Conservation (phyloP, 2,329 filamentous ascomycete genomes). For the Phialocephala subalpina region DNA sequence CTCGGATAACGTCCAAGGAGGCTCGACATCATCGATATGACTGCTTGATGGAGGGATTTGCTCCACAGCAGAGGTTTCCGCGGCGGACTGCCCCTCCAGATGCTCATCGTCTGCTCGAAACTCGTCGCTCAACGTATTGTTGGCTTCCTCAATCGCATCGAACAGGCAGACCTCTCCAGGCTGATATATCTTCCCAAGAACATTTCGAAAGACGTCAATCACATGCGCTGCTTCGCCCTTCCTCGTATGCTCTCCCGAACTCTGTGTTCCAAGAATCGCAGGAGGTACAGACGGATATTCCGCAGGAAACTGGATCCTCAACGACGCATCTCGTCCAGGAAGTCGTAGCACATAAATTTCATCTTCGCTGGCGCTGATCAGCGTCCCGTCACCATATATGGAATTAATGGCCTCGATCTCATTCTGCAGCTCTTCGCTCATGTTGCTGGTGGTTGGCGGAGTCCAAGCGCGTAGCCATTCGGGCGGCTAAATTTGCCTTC, state of each 20-base stretch:
- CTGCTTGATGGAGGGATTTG: conserved; percentile 14
- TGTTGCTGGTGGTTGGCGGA: conserved; percentile 24
- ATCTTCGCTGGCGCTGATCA: conserved; percentile 52
- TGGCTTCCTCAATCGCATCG: conserved; percentile 84
- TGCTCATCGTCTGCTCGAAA: conserved; percentile 4
- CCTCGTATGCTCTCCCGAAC: conserved; percentile 71
- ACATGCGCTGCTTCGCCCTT: conserved; percentile 77
- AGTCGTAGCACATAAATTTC: conserved; percentile 70
- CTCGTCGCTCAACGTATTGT: conserved; percentile 36
- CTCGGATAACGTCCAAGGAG: conserved; percentile 77
- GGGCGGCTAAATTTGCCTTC: background rate
- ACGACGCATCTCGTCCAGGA: conserved; percentile 63
- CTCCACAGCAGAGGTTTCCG: background rate
- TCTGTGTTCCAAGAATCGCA: conserved; percentile 78
- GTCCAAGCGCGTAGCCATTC: conserved; percentile 22
- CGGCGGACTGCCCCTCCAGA: background rate
- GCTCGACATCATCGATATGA: conserved; percentile 30
- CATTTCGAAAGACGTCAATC: conserved; percentile 72
- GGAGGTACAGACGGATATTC: conserved; percentile 81
- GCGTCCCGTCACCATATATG: conserved; percentile 77
- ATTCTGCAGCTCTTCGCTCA: conserved; percentile 62
- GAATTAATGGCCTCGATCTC: conserved; percentile 85
- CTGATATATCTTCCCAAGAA: conserved; percentile 72
- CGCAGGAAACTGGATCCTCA: conserved; percentile 72
- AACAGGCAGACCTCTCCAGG: conserved; percentile 86